Percentiles rank a stretch among this genome's conserved stretches.
Conservation (phyloP, 441 rosid genomes). For the Gossypium davidsonii region DNA sequence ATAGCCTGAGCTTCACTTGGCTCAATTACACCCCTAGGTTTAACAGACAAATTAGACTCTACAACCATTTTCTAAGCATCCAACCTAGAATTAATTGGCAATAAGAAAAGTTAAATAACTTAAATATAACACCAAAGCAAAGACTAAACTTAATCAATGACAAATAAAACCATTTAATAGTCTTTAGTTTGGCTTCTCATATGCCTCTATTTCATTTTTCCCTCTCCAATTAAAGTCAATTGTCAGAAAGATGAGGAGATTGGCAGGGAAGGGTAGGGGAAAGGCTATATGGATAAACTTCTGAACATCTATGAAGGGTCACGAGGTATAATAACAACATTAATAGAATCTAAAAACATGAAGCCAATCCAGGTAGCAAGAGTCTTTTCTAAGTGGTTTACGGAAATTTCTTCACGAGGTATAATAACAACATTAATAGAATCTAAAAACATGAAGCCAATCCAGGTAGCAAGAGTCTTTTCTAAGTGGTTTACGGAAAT, state of each 20-base stretch:
- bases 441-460: neutral
- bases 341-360: neutral
- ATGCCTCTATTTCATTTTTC: neutral
- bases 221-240: neutral
- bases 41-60: neutral
- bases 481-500: slow-evolving; percentile 15
- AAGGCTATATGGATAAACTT: neutral
- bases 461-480: slow-evolving; percentile 1
- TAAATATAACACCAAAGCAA: neutral
- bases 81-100: neutral
- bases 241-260: neutral
- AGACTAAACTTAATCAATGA: neutral
- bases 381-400: slow-evolving; percentile 12
- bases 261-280: neutral
- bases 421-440: neutral
- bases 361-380: neutral
- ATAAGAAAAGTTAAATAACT: neutral
- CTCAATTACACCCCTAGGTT: neutral
- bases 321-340: neutral
- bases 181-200: neutral
- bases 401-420: slow-evolving; percentile 21
- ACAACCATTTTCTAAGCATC: neutral
- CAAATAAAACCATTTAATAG: neutral
- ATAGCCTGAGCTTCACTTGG: neutral
- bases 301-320: neutral